Evolutionary conservation across 768 basidiomycete species (phyloP).

Genomic region (Punctularia strigosozonata): DNA sequence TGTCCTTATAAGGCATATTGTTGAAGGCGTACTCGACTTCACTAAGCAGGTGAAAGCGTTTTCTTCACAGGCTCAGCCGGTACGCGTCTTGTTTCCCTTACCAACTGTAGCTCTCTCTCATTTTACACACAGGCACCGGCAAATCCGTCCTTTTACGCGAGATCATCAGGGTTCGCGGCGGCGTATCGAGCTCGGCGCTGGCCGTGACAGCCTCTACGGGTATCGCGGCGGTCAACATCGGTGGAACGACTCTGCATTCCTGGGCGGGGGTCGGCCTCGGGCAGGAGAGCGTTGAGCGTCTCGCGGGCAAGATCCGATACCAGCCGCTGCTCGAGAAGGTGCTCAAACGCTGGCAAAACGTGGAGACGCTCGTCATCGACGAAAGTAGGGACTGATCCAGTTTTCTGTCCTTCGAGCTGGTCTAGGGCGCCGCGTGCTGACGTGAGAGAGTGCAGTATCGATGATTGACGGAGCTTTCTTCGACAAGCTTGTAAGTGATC

Average conservation of each 20-base stretch:
- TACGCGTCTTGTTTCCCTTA: constrained; percentile 13
- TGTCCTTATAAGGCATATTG: too few relatives aligned
- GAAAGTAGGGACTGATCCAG: constrained; percentile 44
- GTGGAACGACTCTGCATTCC: constrained; percentile 71
- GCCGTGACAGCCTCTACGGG: constrained; percentile 75
- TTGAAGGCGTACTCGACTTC: too few relatives aligned
- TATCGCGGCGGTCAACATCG: constrained; percentile 75
- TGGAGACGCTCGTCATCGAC: constrained; percentile 67
- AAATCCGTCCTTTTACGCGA: constrained; percentile 74
- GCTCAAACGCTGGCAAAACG: constrained; percentile 44
- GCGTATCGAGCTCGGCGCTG: constrained; percentile 31
- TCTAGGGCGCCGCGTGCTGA: too few relatives aligned
- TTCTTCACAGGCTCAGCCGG: constrained; percentile 88
- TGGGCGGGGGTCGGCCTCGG: constrained; percentile 78
- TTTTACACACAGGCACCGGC: constrained; percentile 43
- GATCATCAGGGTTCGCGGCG: constrained; percentile 46
- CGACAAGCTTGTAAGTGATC: constrained; percentile 56
- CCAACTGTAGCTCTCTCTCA: neutral
- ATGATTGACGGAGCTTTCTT: constrained; percentile 79
- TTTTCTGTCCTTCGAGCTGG: too few relatives aligned
- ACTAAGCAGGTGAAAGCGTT: too few relatives aligned
- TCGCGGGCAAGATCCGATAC: constrained; percentile 42
- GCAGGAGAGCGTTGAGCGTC: constrained; percentile 35
- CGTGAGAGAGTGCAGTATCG: constrained; percentile 64
- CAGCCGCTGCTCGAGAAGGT: constrained; percentile 20